Conservation (phyloP, 148 eudicot species). For the Vaccinium darrowii region DNA sequence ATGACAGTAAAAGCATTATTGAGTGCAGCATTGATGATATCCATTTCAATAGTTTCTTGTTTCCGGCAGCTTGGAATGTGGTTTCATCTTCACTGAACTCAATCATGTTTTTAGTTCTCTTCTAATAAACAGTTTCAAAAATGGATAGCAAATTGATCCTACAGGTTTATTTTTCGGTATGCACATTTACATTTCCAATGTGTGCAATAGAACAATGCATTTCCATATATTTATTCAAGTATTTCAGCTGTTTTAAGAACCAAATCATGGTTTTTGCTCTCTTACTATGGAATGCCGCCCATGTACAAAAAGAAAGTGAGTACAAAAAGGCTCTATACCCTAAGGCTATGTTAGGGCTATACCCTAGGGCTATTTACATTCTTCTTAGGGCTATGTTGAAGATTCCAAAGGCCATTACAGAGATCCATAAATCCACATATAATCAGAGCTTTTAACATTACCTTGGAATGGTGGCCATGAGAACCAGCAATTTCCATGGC, state of each 20-base stretch:
- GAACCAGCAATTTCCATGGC: slow-evolving; percentile 81
- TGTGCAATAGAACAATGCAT: background rate
- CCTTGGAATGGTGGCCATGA: slow-evolving; percentile 69
- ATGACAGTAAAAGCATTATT: slow-evolving; percentile 55
- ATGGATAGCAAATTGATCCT: background rate
- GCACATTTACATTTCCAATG: background rate
- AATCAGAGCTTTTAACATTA: slow-evolving; percentile 1
- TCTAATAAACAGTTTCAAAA: background rate
- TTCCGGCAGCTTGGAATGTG: background rate
- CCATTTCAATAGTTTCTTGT: background rate
- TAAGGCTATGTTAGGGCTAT: too few species aligned
- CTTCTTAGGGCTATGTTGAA: background rate
- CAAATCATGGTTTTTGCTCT: background rate
- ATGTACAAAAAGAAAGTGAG: background rate
- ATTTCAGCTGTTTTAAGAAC: background rate
- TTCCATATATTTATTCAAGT: background rate
- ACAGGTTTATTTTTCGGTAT: background rate
- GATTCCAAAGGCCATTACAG: background rate
- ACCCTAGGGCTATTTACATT: background rate
- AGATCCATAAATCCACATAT: background rate
- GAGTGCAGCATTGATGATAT: slow-evolving; percentile 77
- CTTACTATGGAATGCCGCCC: background rate
- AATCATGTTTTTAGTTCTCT: background rate
- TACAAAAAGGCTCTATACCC: too few species aligned
- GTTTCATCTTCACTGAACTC: slow-evolving; percentile 44